phyloP scores from a whole-genome alignment of 2,329 filamentous ascomycete genomes.

The Colletotrichum echinochloae region DNA sequence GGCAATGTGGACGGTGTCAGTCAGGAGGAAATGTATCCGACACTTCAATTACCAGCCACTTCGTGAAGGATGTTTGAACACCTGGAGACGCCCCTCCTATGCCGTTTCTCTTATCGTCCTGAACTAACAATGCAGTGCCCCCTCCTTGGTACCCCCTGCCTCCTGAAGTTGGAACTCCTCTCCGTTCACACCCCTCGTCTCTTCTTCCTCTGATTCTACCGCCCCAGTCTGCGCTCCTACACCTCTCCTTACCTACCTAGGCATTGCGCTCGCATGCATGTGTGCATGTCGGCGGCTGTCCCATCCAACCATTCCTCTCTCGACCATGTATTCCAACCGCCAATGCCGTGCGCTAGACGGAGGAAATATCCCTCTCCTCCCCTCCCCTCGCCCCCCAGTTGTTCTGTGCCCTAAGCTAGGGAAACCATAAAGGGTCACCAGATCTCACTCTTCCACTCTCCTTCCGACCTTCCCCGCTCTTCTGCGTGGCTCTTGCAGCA shows the following conservation, averaged over 20 bases:
- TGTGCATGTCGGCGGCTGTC: not conserved
- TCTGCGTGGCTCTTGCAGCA: not conserved
- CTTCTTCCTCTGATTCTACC: not conserved
- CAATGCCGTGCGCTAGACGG: conserved; percentile 15
- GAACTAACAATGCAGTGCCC: conserved; percentile 4
- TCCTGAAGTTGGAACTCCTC: not conserved
- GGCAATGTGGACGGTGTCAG: not conserved
- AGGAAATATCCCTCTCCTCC: conserved; percentile 19
- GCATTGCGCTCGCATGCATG: not conserved
- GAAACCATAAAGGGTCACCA: conserved; percentile 31
- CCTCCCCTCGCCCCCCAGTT: not conserved
- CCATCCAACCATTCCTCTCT: conserved; percentile 12
- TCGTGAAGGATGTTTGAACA: not conserved
- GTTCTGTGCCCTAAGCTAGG: conserved; percentile 25
- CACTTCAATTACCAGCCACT: not conserved
- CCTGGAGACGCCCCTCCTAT: not conserved
- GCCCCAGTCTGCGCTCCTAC: too few relatives aligned
- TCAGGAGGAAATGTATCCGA: not conserved
- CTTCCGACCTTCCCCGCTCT: not conserved
- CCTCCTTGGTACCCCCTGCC: not conserved
- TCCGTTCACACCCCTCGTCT: not conserved
- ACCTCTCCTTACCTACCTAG: too few relatives aligned
- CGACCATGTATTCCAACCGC: conserved; percentile 17
- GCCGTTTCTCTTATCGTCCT: not conserved
- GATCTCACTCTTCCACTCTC: conserved; percentile 12